A percentile compares a stretch with the other conserved stretches of the same genome.
Evolutionary conservation across 768 basidiomycete genomes (phyloP).

Genomic region (Sporobolomyces phaffii): DNA sequence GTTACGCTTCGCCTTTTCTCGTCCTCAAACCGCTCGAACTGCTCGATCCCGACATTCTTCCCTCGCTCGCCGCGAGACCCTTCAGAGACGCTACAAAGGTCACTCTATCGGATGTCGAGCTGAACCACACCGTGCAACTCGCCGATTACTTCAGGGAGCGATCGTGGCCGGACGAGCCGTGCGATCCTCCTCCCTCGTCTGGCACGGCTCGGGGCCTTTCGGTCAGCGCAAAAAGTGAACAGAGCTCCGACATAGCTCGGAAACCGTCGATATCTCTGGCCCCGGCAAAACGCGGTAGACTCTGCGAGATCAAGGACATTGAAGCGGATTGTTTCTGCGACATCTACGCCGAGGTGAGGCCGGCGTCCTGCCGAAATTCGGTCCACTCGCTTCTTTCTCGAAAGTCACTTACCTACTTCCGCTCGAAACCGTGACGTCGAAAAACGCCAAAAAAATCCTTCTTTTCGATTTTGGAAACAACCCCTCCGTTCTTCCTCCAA

Average conservation of each 20-base stretch:
- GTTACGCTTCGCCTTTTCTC: too few species aligned
- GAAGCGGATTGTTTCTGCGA: neutral
- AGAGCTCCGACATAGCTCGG: neutral
- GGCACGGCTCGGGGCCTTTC: too few species aligned
- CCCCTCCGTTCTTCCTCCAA: too few species aligned
- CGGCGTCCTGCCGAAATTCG: too few species aligned
- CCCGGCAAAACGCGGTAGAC: neutral
- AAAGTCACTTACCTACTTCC: too few species aligned
- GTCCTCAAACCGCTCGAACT: neutral
- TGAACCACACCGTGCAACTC: slow-evolving; percentile 5
- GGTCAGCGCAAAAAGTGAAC: too few species aligned
- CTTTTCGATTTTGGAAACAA: neutral
- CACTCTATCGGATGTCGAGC: neutral
- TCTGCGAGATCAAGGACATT: neutral
- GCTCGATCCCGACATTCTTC: too few species aligned
- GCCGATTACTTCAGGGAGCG: neutral
- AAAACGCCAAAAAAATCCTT: neutral
- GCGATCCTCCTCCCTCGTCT: too few species aligned
- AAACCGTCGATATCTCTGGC: neutral
- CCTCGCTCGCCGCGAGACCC: neutral
- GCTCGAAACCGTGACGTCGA: too few species aligned
- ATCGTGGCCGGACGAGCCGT: too few species aligned
- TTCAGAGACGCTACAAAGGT: neutral
- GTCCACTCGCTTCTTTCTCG: neutral
- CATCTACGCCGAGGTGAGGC: slow-evolving; percentile 6